Evolutionary conservation across 225 moss, liverwort and hornwort genomes (phyloP).

Genomic region (Bryum argenteum): DNA sequence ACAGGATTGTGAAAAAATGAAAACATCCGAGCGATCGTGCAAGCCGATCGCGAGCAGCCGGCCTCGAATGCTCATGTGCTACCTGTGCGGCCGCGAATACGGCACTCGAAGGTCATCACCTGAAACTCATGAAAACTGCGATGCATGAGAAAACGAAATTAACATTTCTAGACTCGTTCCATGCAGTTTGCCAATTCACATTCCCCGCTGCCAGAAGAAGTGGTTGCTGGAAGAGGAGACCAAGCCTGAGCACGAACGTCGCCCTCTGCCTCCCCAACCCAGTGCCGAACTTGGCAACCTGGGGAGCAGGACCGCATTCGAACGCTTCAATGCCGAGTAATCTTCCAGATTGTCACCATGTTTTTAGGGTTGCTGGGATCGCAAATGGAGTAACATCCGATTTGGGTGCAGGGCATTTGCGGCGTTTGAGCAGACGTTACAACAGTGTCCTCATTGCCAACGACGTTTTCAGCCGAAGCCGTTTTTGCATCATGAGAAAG

Average conservation of each 20-base stretch:
- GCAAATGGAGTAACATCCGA: too few relatives aligned
- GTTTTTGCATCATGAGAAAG: constrained; percentile 46
- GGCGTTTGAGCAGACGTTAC: constrained; percentile 51
- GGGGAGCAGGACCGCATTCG: constrained; percentile 37
- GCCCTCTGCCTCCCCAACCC: constrained; percentile 59
- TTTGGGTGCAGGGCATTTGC: constrained; percentile 47
- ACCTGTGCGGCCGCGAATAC: too few relatives aligned
- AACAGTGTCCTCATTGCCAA: constrained; percentile 52
- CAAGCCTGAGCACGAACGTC: constrained; percentile 59
- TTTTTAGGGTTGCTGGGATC: not conserved
- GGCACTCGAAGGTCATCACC: too few relatives aligned
- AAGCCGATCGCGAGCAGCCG: too few relatives aligned
- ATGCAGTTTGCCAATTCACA: constrained; percentile 68
- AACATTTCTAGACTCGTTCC: not conserved
- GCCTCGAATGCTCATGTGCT: too few relatives aligned
- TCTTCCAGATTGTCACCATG: not conserved
- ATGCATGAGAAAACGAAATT: too few relatives aligned
- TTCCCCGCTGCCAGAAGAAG: constrained; percentile 72
- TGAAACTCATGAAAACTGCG: too few relatives aligned
- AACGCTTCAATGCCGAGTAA: constrained; percentile 65
- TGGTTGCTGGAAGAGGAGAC: constrained; percentile 60
- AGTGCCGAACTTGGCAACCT: constrained; percentile 34
- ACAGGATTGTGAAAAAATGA: too few relatives aligned
- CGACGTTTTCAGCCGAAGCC: constrained; percentile 53
- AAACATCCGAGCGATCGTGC: too few relatives aligned